Base-by-base conservation (phyloP, 2,329 filamentous ascomycete genomes). In the Trichoderma sp. region DNA sequence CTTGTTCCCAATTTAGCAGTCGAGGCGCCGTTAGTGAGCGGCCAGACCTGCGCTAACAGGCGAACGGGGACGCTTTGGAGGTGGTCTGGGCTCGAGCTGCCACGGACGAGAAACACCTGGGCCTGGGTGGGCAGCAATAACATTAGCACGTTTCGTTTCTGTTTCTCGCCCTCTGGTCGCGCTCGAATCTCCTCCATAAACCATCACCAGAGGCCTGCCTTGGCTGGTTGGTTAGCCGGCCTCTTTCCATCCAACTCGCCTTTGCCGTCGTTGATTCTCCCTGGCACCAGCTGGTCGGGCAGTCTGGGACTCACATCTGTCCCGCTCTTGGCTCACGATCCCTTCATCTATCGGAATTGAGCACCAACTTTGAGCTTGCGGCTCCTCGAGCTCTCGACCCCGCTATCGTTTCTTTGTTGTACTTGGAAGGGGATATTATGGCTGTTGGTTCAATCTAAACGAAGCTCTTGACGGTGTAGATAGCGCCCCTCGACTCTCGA, bases 1-100 rank as follows among this genome's bases (percentile, higher is more conserved):
- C n/a, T 51, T 56, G 65, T 72, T 72, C 71, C 71, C 60, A 72
- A 72, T 72, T 72, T 72, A 72, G 71, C 71, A 72, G 71, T 70
- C 64, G 65, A 72, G 70, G 43, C 65, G 71, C 65, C 71, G 36
- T 72, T 72, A 72, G 71, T 58, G 70, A 62, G 65, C 65, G 71
- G 71, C 71, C 63, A 72, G 57, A 57, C 65, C 65, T 63, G 58
- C 68, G 68, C 68, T 63, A 63, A 51, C 62, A 51, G 53, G 43
- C 58, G 26, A 32, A 56, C 39, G 60, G 60, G 56, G 60, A 68
- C 57, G 65, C 39, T 69, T 60, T 72, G 47, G 51, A 71, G 61
- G n/a, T 70, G 66, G 66, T 62, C 66, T 64, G 68, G 68, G 60
- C 68, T 71, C 68, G 39, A 71, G 68, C 68, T 71, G 68, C 60